These are phyloP conservation scores for Backusella parvicylindrica DNA, from an alignment of 192 early-diverging fungal species.

Conservation along the genomic window DNA sequence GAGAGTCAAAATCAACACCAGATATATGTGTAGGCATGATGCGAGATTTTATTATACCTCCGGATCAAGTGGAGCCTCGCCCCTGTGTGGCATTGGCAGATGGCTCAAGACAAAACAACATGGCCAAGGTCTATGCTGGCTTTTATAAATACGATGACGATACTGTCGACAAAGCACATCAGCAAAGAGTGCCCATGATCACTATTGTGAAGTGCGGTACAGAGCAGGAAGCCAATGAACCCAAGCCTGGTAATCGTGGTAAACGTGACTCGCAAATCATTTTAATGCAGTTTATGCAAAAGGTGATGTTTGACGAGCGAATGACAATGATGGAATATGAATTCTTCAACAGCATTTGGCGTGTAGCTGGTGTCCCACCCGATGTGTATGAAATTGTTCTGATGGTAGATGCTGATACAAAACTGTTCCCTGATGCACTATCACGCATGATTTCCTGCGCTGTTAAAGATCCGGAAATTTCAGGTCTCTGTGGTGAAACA, in stretches of 20 bases:
- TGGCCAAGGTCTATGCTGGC: slow-evolving; percentile 90
- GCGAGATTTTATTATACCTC: slow-evolving; percentile 52
- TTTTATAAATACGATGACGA: slow-evolving; percentile 79
- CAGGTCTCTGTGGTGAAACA: slow-evolving; percentile 78
- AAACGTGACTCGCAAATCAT: slow-evolving; percentile 98
- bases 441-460: slow-evolving; percentile 65
- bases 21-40: slow-evolving; percentile 81
- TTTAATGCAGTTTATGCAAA: slow-evolving; percentile 93
- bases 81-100: slow-evolving; percentile 89
- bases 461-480: slow-evolving; percentile 66
- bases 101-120: slow-evolving; percentile 87
- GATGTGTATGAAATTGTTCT: slow-evolving; percentile 75
- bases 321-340: slow-evolving; percentile 85
- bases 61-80: slow-evolving; percentile 50
- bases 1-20: slow-evolving; percentile 70
- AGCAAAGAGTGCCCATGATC: slow-evolving; percentile 69
- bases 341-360: slow-evolving; percentile 73
- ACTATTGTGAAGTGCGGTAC: slow-evolving; percentile 57
- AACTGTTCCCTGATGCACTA: slow-evolving; percentile 73
- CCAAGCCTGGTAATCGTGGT: slow-evolving; percentile 87
- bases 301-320: slow-evolving; percentile 84
- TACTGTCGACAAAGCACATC: slow-evolving; percentile 64
- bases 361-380: slow-evolving; percentile 64
- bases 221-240: slow-evolving; percentile 54
- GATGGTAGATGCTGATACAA: slow-evolving; percentile 86